Base-by-base conservation (phyloP, 2,329 filamentous ascomycete species). In the Fusarium sambucinum region DNA sequence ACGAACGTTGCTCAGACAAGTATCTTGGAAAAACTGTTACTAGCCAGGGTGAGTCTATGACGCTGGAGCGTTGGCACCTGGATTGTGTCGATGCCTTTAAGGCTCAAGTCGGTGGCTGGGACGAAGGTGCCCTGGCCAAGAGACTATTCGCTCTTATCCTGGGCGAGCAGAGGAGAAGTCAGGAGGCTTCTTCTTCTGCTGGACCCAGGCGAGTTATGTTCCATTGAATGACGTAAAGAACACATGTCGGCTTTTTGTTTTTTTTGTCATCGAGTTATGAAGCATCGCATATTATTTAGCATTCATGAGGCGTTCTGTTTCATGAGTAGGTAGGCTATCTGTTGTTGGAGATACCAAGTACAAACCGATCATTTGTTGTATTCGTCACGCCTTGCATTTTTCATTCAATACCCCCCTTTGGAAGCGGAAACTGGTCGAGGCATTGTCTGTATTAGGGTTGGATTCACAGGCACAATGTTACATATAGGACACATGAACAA, bases 61-160 rank as follows among this genome's bases (percentile, higher is more conserved):
- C 78, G 23, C 77, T 89, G 19, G 81, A 87, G 75, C 73, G 79
- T 58, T 88, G 86, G 86, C 87, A 89, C 61, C 75, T 88, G 19
- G 86, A 89, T 60, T 81, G 87, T 55, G 81, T 88, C 25, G 83
- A 87, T 59, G 86, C 83, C 5, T 89, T 88, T 70, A 77, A 76
- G 58, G 72, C 73, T 14, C 79, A 83, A 59, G 79, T 86, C 4
- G 82, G 81, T 19, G 80, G 78, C 12, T 88, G 86, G 85, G 81
- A 83, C 23, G 85, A 84, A 68, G 77, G 70, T 10, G 76, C 75
- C 13, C 74, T 89, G 9, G 82, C 82, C 12, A 87, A 84, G 77
- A 76, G 86, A 44, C 73, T 89, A 23, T 88, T 87, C 73, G 76
- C 79, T 6, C 76, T 89, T 25, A 76, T 88, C 4, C 75, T 86